phyloP scores from a whole-genome alignment of 78 protist genomes.

The Speleostelium caveatum region DNA sequence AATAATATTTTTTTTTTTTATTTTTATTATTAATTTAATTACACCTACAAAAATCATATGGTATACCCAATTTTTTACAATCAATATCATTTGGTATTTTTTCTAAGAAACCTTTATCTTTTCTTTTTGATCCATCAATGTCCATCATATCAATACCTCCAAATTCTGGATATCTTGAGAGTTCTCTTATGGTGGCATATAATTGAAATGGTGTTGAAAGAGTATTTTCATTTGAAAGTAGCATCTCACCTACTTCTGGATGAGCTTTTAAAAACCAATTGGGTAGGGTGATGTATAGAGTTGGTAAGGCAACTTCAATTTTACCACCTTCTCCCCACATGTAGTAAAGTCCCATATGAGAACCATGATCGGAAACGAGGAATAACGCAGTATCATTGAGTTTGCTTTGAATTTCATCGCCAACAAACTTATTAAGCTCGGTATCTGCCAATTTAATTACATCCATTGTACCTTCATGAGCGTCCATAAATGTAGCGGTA shows the following conservation, averaged over 20 bases:
- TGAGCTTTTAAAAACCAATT: constrained; percentile 54
- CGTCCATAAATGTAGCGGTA: constrained; percentile 48
- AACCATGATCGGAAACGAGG: constrained; percentile 53
- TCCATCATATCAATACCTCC: constrained; percentile 61
- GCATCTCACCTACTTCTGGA: constrained; percentile 16
- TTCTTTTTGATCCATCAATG: background rate
- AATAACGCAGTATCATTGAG: constrained; percentile 36
- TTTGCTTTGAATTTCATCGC: background rate
- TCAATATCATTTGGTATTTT: constrained; percentile 3
- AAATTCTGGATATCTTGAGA: constrained; percentile 58
- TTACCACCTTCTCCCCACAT: constrained; percentile 37
- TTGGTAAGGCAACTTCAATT: constrained; percentile 37
- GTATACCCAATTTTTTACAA: constrained; percentile 53
- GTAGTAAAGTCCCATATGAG: constrained; percentile 44
- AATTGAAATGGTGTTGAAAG: constrained; percentile 45
- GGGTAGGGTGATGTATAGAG: constrained; percentile 40
- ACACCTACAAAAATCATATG: constrained; percentile 60
- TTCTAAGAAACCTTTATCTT: constrained; percentile 11
- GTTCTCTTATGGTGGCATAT: constrained; percentile 21
- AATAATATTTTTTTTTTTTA: no score
- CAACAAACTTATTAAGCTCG: constrained; percentile 6
- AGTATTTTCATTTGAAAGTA: constrained; percentile 39
- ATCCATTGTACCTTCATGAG: constrained; percentile 70
- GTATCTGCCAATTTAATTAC: constrained; percentile 18
- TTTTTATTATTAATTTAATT: no score